These are phyloP conservation scores for Eucalyptus urophylla DNA, from an alignment of 345 rosid genomes.

Conservation along the genomic window DNA sequence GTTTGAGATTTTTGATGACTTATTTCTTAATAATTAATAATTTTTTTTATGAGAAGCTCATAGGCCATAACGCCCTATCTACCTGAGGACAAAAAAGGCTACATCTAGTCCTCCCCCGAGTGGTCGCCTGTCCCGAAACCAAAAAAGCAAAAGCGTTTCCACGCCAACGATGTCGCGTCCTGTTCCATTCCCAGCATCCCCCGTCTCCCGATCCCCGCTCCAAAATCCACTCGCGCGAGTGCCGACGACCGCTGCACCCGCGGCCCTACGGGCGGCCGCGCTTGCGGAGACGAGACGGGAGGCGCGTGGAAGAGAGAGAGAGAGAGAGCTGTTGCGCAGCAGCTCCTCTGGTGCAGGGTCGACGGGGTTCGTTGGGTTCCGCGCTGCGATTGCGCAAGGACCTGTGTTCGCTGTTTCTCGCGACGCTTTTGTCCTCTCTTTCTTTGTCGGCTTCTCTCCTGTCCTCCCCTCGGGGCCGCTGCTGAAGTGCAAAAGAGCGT, in stretches of 20 bases:
- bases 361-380: background rate
- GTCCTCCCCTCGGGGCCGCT: background rate
- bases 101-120: background rate
- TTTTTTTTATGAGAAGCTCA: background rate
- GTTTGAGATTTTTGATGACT: rapidly evolving
- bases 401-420: background rate
- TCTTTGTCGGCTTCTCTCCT: background rate
- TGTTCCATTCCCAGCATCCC: background rate
- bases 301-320: background rate
- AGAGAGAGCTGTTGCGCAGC: background rate
- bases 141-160: background rate
- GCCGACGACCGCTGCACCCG: background rate
- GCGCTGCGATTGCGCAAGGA: background rate
- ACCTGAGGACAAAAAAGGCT: background rate
- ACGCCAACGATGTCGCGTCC: background rate
- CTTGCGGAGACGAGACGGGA: background rate
- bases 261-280: background rate
- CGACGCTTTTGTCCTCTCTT: background rate
- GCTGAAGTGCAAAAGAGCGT: background rate
- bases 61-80: background rate
- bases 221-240: background rate
- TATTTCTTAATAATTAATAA: too few species aligned
- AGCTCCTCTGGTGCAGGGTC: background rate
- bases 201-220: background rate
- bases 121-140: background rate